These are phyloP conservation scores for Fraxinus albicans DNA, from an alignment of 305 asterid species.

Conservation along the genomic window DNA sequence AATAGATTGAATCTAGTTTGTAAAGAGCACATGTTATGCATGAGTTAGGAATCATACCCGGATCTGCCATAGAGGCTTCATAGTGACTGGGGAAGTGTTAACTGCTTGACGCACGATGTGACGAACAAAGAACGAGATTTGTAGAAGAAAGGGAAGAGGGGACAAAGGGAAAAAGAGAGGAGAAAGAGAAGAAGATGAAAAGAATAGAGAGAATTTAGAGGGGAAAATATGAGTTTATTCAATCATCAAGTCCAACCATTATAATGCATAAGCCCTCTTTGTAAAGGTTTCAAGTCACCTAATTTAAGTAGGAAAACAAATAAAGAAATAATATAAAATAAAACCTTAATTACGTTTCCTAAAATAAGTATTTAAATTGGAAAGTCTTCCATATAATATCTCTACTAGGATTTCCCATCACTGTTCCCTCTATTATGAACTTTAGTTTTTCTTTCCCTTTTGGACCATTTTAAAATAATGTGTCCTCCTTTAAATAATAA, in stretches of 20 bases:
- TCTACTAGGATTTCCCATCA: not conserved
- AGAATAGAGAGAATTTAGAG: not conserved
- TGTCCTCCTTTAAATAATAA: not conserved
- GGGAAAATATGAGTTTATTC: not conserved
- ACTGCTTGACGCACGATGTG: not conserved
- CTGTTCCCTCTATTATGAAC: not conserved
- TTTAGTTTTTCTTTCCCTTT: not conserved
- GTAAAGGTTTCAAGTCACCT: not conserved
- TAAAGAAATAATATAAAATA: not conserved
- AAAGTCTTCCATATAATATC: not conserved
- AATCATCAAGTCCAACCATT: not conserved
- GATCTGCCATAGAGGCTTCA: not conserved
- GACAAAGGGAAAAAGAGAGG: not conserved
- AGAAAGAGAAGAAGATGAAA: not conserved
- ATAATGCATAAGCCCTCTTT: not conserved
- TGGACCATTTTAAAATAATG: not conserved
- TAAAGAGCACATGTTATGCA: not conserved
- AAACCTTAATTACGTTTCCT: not conserved
- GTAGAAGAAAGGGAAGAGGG: not conserved
- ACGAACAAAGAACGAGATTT: not conserved
- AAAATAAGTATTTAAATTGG: not conserved
- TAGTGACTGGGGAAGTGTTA: not conserved
- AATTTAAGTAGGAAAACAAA: not conserved
- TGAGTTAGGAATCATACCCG: not conserved
- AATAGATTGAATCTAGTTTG: not conserved